phyloP scores from a whole-genome alignment of 352 stramenopile genomes.

The Phytophthora tentaculata region DNA sequence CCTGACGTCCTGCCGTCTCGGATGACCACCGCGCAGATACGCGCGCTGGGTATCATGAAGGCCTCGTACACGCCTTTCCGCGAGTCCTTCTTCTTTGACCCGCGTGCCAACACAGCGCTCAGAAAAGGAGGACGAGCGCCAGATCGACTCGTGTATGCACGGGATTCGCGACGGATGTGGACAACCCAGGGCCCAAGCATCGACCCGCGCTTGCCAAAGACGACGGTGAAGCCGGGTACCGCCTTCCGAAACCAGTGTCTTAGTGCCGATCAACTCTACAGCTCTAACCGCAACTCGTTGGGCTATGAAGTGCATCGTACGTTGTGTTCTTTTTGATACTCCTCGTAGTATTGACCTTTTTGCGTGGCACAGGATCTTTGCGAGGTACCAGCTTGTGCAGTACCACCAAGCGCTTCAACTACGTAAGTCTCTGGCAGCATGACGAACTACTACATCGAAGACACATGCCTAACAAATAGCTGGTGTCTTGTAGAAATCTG shows the following conservation, averaged over 20 bases:
- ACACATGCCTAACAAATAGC: neutral
- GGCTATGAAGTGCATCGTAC: constrained; percentile 75
- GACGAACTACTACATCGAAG: no score
- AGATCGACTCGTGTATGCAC: constrained; percentile 36
- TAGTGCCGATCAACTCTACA: constrained; percentile 75
- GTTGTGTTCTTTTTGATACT: constrained; percentile 6
- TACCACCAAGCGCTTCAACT: constrained; percentile 63
- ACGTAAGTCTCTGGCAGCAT: constrained; percentile 18
- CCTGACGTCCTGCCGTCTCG: constrained; percentile 18
- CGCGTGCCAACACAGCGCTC: constrained; percentile 52
- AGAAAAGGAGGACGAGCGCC: constrained; percentile 44
- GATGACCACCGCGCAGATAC: constrained; percentile 24
- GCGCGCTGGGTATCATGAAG: constrained; percentile 14
- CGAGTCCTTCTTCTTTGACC: constrained; percentile 69
- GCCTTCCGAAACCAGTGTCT: constrained; percentile 70
- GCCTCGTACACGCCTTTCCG: constrained; percentile 62
- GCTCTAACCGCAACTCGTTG: constrained; percentile 55
- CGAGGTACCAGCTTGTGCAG: constrained; percentile 72
- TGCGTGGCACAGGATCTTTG: constrained; percentile 49
- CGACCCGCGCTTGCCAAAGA: constrained; percentile 58
- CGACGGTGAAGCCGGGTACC: constrained; percentile 56
- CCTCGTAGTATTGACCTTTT: neutral
- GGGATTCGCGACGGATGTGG: constrained; percentile 64
- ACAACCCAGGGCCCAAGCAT: constrained; percentile 50
- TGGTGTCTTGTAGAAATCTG: constrained; percentile 41